A percentile compares a stretch with the other conserved stretches of the same genome.
Evolutionary conservation across 2,329 filamentous ascomycete genomes (phyloP).

Genomic region (Microdochium bolleyi): DNA sequence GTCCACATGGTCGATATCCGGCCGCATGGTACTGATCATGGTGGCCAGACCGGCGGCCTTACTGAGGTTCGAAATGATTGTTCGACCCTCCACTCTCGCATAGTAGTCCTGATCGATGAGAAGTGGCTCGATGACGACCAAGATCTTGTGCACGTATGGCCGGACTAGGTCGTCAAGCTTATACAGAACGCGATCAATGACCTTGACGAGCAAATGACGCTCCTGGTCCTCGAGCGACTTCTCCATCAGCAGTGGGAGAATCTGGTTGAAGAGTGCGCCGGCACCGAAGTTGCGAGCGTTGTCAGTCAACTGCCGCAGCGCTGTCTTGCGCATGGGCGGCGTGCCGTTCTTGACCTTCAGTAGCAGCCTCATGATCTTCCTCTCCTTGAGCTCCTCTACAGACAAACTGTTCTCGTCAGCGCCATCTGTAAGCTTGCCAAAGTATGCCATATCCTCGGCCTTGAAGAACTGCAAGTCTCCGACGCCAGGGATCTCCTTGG

Average conservation of each 20-base stretch:
- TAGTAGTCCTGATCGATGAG: constrained; percentile 99
- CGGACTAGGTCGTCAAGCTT: constrained; percentile 95
- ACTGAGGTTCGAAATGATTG: constrained; percentile 96
- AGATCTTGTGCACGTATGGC: constrained; percentile 94
- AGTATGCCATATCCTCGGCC: constrained; percentile 97
- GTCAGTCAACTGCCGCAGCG: constrained; percentile 91
- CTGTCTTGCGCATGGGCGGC: constrained; percentile 97
- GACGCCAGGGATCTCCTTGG: constrained; percentile 91
- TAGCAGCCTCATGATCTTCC: constrained; percentile 95
- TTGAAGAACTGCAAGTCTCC: constrained; percentile 98
- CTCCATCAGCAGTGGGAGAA: constrained; percentile 94
- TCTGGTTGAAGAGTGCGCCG: constrained; percentile 92
- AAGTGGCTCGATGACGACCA: constrained; percentile 97
- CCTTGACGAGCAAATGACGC: constrained; percentile 95
- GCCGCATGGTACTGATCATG: constrained; percentile 99
- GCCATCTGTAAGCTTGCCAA: constrained; percentile 92
- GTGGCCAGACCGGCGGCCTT: constrained; percentile 95
- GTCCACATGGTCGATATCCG: constrained; percentile 96
- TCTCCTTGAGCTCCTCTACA: constrained; percentile 92
- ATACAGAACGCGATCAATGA: constrained; percentile 96
- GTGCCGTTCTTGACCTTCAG: constrained; percentile 99
- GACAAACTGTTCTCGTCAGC: constrained; percentile 86
- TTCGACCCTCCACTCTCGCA: constrained; percentile 91
- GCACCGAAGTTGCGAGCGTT: constrained; percentile 95
- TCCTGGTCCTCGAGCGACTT: constrained; percentile 97